Evolutionary conservation across 345 rosid species (phyloP).

Genomic region (Laguncularia racemosa): DNA sequence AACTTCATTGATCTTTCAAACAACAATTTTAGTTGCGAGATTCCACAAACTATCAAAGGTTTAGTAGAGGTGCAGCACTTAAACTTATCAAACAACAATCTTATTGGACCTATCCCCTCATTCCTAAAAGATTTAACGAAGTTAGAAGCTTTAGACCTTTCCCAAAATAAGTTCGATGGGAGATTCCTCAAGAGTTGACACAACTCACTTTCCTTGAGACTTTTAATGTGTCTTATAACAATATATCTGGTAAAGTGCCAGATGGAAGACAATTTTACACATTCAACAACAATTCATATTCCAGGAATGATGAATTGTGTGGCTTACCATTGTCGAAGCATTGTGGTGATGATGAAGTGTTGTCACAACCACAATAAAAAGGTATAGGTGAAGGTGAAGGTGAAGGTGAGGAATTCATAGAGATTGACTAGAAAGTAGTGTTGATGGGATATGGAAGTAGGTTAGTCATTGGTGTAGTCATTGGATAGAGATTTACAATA

Average conservation of each 20-base stretch:
- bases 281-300: constrained; percentile 6
- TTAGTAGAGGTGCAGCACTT: no score
- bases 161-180: constrained; percentile 4
- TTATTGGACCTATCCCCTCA: constrained; percentile 1
- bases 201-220: constrained; percentile 4
- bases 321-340: constrained; percentile 8
- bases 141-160: constrained; percentile 5
- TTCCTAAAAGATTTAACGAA: background rate
- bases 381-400: no score
- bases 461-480: no score
- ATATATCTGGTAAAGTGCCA: background rate
- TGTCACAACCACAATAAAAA: background rate
- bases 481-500: no score
- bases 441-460: no score
- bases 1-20: constrained; percentile 14
- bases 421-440: no score
- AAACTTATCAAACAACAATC: no score
- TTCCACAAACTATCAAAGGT: no score
- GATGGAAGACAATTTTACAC: constrained; percentile 15
- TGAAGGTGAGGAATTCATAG: no score
- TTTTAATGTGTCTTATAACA: constrained; percentile 10
- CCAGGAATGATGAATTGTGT: constrained; percentile 10
- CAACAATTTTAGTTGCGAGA: constrained; percentile 10
- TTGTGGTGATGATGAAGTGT: constrained; percentile 1
- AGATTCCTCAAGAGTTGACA: constrained; percentile 2